Conservation (phyloP, 1,284 basidiomycete genomes). For the Malassezia arunalokei region DNA sequence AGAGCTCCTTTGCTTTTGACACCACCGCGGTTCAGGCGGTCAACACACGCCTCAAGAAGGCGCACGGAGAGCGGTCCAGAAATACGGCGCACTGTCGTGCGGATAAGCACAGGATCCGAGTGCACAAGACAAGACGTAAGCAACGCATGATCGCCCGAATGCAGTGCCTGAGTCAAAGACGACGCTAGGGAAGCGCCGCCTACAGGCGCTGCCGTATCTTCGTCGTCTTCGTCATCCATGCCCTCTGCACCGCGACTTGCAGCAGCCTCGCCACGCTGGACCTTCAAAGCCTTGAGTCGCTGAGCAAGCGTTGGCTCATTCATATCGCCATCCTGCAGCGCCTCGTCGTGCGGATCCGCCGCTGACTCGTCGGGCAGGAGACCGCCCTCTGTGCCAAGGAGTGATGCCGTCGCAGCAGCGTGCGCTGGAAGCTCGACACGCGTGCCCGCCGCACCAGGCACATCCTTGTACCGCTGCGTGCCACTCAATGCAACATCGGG, state of each 20-base stretch:
- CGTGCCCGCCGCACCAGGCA: constrained; percentile 16
- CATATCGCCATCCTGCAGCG: constrained; percentile 18
- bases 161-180: constrained; percentile 87
- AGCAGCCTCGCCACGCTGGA: constrained; percentile 14
- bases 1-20: constrained; percentile 29
- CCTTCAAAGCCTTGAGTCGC: constrained; percentile 26
- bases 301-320: constrained; percentile 31
- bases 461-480: constrained; percentile 29
- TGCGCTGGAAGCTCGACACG: constrained; percentile 12
- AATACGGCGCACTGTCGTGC: constrained; percentile 73
- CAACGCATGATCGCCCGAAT: constrained; percentile 79
- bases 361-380: constrained; percentile 3
- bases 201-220: constrained; percentile 42
- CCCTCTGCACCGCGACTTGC: not conserved
- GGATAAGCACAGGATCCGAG: constrained; percentile 66
- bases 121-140: constrained; percentile 77
- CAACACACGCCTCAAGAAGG: constrained; percentile 75
- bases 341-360: constrained; percentile 14
- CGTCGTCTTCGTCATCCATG: constrained; percentile 15
- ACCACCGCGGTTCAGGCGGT: constrained; percentile 62
- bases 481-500: not conserved
- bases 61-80: constrained; percentile 81
- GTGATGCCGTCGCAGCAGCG: constrained; percentile 9
- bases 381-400: constrained; percentile 10
- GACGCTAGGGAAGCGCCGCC: constrained; percentile 81